Base-by-base conservation (phyloP, 495 filamentous ascomycete species). In the Alectoria sarmentosa region DNA sequence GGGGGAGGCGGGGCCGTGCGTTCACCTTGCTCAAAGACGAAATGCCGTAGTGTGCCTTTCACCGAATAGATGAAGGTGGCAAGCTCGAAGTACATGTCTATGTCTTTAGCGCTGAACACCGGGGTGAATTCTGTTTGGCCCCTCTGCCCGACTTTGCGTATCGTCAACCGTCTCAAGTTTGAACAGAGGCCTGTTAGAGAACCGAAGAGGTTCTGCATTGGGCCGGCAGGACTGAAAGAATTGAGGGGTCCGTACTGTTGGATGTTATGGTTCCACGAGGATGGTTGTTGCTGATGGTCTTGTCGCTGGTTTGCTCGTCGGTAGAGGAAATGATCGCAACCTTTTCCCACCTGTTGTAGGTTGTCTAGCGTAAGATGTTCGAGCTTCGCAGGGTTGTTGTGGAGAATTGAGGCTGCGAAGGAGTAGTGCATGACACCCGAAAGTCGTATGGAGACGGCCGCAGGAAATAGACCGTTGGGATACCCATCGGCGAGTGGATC, bases 251-350 rank as follows among this genome's bases (percentile, higher is more conserved):
- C 49, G 8, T 54, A 54, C 1, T 32, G 11, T 32, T 17, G 3
- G 15, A 30, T 30, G 2, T 4, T 19, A 0, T 19, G 3, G 8
- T 54, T 54, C 49, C 49, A 54, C 0, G 5, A 6, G 0, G 49
- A 54, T 19, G 28, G 49, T 1, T 13, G 1, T 32, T 54, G 49
- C 13, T 17, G 28, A 32, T 54, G 19, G 8, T 54, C 49, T 14
- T 30, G 49, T 32, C 49, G 49, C 14, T 32, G 49, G 4, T 54
- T 32, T 11, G 28, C 15, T 54, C 28, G 26, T 17, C 49, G 49
- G 28, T 54, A 54, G 9, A 54, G 49, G 28, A 54, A 54, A 54
- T 54, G 49, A 54, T 54, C 49, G 28, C 49, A 54, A 14, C 49
- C 49, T 54, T 54, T 30, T 6, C 49, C 49, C 26, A 54, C 49